Evolutionary conservation across 345 rosid species (phyloP).

Genomic region (Gynandropsis gynandra): DNA sequence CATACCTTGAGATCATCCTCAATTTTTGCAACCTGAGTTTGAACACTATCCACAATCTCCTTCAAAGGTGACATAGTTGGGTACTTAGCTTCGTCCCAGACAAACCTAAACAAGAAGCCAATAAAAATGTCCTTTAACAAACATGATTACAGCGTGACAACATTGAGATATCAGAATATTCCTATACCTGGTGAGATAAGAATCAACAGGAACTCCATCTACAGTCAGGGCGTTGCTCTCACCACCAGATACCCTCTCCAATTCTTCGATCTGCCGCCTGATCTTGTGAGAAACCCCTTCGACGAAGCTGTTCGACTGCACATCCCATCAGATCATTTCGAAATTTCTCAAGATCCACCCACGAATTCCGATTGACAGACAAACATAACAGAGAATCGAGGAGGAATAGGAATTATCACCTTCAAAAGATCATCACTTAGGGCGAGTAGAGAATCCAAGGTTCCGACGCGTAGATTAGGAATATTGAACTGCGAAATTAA

Average conservation of each 20-base stretch:
- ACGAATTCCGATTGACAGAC: not conserved
- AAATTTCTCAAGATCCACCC: not conserved
- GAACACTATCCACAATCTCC: slow-evolving; percentile 82
- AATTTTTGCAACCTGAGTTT: slow-evolving; percentile 73
- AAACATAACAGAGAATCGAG: not conserved
- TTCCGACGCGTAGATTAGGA: slow-evolving; percentile 96
- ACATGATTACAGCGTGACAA: not conserved
- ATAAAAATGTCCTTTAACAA: slow-evolving; percentile 4
- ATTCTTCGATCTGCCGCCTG: slow-evolving; percentile 96
- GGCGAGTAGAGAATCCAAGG: slow-evolving; percentile 90
- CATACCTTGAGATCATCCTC: slow-evolving; percentile 99
- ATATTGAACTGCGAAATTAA: slow-evolving; percentile 63
- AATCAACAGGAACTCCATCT: slow-evolving; percentile 95
- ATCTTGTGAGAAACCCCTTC: slow-evolving; percentile 95
- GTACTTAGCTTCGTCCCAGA: slow-evolving; percentile 96
- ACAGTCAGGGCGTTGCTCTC: slow-evolving; percentile 86
- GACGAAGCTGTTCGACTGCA: slow-evolving; percentile 81
- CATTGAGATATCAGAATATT: not conserved
- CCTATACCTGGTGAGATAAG: slow-evolving; percentile 87
- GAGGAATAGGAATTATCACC: slow-evolving; percentile 34
- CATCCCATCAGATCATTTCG: slow-evolving; percentile 17
- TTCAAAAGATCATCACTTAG: slow-evolving; percentile 94
- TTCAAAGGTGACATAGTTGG: slow-evolving; percentile 88
- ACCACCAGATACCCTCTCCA: slow-evolving; percentile 75
- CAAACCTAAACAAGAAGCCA: slow-evolving; percentile 52